Percentiles rank a stretch among this genome's conserved stretches.
Evolutionary conservation across 768 basidiomycete genomes (phyloP).

Genomic region (Cystofilobasidium ferigula): DNA sequence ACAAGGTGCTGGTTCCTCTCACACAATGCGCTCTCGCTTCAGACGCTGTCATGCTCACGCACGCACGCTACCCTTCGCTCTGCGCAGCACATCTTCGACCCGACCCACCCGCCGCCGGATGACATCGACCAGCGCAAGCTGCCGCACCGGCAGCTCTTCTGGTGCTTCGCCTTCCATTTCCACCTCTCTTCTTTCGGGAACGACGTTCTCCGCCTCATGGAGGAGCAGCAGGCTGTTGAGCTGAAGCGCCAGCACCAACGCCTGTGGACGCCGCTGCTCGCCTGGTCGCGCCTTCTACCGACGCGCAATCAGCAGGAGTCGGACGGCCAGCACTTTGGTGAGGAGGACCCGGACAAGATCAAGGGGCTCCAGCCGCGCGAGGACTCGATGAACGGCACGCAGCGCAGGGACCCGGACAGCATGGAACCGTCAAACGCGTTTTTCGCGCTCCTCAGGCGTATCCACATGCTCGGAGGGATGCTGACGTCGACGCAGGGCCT

Average conservation of each 20-base stretch:
- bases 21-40: background rate
- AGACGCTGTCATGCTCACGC: background rate
- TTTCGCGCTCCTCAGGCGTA: background rate
- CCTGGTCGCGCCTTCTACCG: background rate
- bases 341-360: conserved; percentile 19
- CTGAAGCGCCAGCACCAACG: conserved; percentile 3
- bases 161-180: conserved; percentile 18
- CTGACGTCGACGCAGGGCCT: conserved; percentile 36
- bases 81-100: conserved; percentile 24
- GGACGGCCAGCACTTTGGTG: conserved; percentile 3
- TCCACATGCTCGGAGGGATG: background rate
- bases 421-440: conserved; percentile 8
- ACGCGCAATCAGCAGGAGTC: conserved; percentile 7
- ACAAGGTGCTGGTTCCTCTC: conserved; percentile 2
- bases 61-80: background rate
- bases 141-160: conserved; percentile 25
- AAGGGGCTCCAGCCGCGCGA: conserved; percentile 12
- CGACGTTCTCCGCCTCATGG: conserved; percentile 7
- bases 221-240: conserved; percentile 13
- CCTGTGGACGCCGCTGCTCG: conserved; percentile 11
- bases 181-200: conserved; percentile 8
- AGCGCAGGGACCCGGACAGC: conserved; percentile 17
- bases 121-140: conserved; percentile 8
- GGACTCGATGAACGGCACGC: conserved; percentile 6
- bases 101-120: conserved; percentile 4